Base-by-base conservation (phyloP, 2,329 filamentous ascomycete genomes). In the Cercospora zeae-maydis region DNA sequence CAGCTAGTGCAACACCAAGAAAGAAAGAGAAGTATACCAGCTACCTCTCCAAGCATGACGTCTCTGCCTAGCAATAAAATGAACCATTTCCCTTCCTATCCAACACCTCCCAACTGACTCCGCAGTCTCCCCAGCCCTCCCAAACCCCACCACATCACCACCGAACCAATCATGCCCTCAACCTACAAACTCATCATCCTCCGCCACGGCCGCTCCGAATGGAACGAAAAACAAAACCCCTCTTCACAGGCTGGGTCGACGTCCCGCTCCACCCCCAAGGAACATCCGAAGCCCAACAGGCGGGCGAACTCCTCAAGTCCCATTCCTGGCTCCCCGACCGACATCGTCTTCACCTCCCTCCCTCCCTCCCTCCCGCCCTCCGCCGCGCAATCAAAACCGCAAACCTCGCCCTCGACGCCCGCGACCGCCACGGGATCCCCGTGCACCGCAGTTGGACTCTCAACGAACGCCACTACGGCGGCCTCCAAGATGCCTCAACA, bases 241-340 rank as follows among this genome's bases (percentile, higher is more conserved):
- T 64, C 55, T 66, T 66, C 55, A 66, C 64, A n/a, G 64, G 64
- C 59, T 64, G 64, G 58, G 64, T 66, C 49, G 64, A 66, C 62
- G 62, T 66, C 11, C 64, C 64, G 0, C 59, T 66, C 33, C 62
- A 64, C 55, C 21, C 34, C 16, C 58, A 66, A 60, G 64, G 62
- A 24, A 55, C 27, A 21, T 31, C 37, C 33, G 64, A 62, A 62
- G 62, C 64, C n/a, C 52, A 57, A n/a, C 49, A 58, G 53, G 64
- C 64, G 37, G 64, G 42, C 21, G 24, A 27, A 49, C 42, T 49
- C 4, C 42, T 49, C 42, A 49, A 49, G 27, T 21, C n/a, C 27
- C 42, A 30, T 13, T 27, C 21, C 21, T 49, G 42, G 42, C 42
- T 49, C 21, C 42, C 42, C 14, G 42, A 49, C 42, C 14, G 42